Evolutionary conservation across 2,329 filamentous ascomycete genomes (phyloP).

Genomic region (Venturia carpophila): DNA sequence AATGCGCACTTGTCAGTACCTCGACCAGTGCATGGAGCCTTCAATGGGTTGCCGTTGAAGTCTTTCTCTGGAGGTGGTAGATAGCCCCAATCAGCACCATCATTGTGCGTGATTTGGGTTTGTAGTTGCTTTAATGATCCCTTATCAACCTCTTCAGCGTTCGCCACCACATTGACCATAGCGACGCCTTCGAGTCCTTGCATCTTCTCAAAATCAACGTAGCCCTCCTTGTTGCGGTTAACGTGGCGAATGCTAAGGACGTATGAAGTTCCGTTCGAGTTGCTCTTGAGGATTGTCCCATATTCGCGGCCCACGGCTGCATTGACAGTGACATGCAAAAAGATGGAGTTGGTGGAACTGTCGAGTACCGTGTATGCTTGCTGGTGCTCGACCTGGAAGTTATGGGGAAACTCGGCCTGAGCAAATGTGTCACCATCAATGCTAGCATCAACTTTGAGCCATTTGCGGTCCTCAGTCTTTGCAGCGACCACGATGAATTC

Average conservation of each 20-base stretch:
- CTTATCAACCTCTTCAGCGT: slow-evolving; percentile 55
- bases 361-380: slow-evolving; percentile 88
- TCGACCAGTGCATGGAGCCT: slow-evolving; percentile 50
- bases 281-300: slow-evolving; percentile 91
- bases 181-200: slow-evolving; percentile 83
- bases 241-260: slow-evolving; percentile 74
- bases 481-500: slow-evolving; percentile 92
- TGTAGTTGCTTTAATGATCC: slow-evolving; percentile 70
- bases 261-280: slow-evolving; percentile 95
- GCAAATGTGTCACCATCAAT: slow-evolving; percentile 79
- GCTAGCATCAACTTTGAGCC: slow-evolving; percentile 70
- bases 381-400: slow-evolving; percentile 71
- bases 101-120: slow-evolving; percentile 92
- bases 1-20: slow-evolving; percentile 63
- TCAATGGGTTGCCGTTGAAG: slow-evolving; percentile 61
- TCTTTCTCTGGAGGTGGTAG: slow-evolving; percentile 66
- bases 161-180: slow-evolving; percentile 77
- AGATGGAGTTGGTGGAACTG: slow-evolving; percentile 88
- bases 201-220: slow-evolving; percentile 95
- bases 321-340: slow-evolving; percentile 83
- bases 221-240: slow-evolving; percentile 69
- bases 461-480: slow-evolving; percentile 55
- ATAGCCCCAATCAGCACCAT: slow-evolving; percentile 79
- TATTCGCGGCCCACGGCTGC: slow-evolving; percentile 57
- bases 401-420: slow-evolving; percentile 73